Base-by-base conservation (phyloP, 208 protist genomes). In the Novymonas esmeraldas region DNA sequence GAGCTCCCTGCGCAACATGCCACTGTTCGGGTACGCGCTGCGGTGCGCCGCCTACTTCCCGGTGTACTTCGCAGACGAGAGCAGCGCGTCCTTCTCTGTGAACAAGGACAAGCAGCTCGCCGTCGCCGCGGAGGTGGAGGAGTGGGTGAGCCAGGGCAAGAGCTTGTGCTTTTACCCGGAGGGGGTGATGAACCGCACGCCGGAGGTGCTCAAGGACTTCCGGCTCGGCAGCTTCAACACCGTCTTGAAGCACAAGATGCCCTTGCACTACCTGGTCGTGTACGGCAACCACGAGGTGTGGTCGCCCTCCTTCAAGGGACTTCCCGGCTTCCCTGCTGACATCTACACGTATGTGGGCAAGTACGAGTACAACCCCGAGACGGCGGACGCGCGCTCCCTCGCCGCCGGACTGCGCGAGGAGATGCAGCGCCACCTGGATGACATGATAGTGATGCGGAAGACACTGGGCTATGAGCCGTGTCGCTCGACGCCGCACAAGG, bases 141-240 rank as follows among this genome's bases (percentile, higher is more conserved):
- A 29, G 62, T 88, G 87, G 70, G 11, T 88, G 5, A 48, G 62
- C 6, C 22, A 74, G 7, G 77, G 77, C n/a, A 85, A 85, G 31
- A 68, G 57, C 36, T 73, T 97, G 26, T 86, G 78, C 44, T 87
- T 97, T 62, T 97, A 93, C 61, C 90, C 90, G 2, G 92, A 97
- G 57, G 90, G 92, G 2, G 84, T 77, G 4, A 46, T 97, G 24
- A 97, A 95, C 67, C 81, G 76, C 62, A 85, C 60, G n/a, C 89
- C 92, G 16, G 80, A 89, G 70, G 77, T 78, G 26, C 84, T 97
- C 36, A 82, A 79, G 48, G 76, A 87, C 63, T 95, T 97, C 70
- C 88, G 92, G 11, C 80, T 90, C 10, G 92, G 92, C 31, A 90
- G 84, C 58, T 95, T 97, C 67, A 76, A 80, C 31, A 82, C 78